phyloP scores from a whole-genome alignment of 306 rosid species.

The Abrus pulchellus region DNA sequence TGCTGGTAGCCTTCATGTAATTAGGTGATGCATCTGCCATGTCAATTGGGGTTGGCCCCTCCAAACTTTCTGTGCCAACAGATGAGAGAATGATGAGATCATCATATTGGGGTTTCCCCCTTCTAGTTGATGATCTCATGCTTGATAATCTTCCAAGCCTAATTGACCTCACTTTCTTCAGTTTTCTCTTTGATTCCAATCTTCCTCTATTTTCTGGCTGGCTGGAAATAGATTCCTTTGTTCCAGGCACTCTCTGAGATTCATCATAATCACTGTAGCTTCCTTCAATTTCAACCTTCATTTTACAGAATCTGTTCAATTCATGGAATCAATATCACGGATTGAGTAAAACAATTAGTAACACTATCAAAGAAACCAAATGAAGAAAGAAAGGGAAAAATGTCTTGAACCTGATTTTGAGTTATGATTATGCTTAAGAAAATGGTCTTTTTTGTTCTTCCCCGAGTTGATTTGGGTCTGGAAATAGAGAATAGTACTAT shows the following conservation, averaged over 20 bases:
- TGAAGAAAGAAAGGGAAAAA: not conserved
- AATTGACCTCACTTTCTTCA: slow-evolving; percentile 69
- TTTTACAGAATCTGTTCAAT: slow-evolving; percentile 31
- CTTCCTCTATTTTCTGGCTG: slow-evolving; percentile 44
- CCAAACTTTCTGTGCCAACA: slow-evolving; percentile 44
- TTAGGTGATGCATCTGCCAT: slow-evolving; percentile 58
- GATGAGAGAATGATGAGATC: slow-evolving; percentile 41
- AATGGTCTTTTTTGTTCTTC: not conserved
- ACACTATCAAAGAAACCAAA: slow-evolving; percentile 7
- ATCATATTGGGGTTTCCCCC: slow-evolving; percentile 48
- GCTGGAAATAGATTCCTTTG: slow-evolving; percentile 44
- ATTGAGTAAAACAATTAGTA: not conserved
- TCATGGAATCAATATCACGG: slow-evolving; percentile 16
- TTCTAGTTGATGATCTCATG: slow-evolving; percentile 56
- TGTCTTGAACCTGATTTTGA: slow-evolving; percentile 31
- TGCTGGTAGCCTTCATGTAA: slow-evolving; percentile 64
- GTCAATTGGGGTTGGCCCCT: slow-evolving; percentile 41
- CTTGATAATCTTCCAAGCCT: slow-evolving; percentile 67
- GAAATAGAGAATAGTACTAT: slow-evolving; percentile 3
- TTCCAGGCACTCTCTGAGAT: slow-evolving; percentile 46
- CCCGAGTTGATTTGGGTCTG: not conserved
- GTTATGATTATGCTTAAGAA: slow-evolving; percentile 35
- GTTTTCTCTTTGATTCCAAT: slow-evolving; percentile 59
- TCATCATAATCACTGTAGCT: slow-evolving; percentile 28
- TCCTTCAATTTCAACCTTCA: slow-evolving; percentile 48